Evolutionary conservation across 2,329 filamentous ascomycete species (phyloP), one percentile per base, ranked within the genome.

Genomic region (Harringtonia aguacate): DNA sequence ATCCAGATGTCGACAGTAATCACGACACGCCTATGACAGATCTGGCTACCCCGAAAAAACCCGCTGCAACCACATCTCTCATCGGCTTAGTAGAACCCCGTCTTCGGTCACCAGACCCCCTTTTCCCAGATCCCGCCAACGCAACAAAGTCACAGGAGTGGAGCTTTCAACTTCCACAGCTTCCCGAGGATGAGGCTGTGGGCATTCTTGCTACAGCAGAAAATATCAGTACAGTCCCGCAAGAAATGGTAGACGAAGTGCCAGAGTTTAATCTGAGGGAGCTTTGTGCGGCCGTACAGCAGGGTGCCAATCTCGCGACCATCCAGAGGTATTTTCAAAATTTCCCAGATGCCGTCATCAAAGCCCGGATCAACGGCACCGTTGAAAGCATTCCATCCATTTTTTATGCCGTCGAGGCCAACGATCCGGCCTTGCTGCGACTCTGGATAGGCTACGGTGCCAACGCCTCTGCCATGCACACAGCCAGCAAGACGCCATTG

Each of bases 371-470:
- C 21, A 38, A 45, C 28, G 37, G 31, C 41, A 41, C 43, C 2
- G 41, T 48, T 22, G 44, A 48, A 12, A 44, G 30, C 21, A 13
- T 46, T 14, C 44, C 44, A 7, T 46, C 46, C 13, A 41, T 48
- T 13, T 48, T 48, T 27, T 48, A 46, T 35, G 46, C 30, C 13
- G 44, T 44, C n/a, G 37, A 42, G 44, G 27, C 37, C 17, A 42
- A 46, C n/a, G 27, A 48, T 17, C 15, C 43, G 13, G 20, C 40
- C 9, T 4, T 46, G 21, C 29, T 48, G 41, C 36, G 40, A 9
- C 46, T 48, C 8, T 48, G 46, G 46, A 18, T 34, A 12, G 21
- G 24, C 21, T 46, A 46, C 22, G 43, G 40, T 4, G 45, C 41
- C 24, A n/a, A 44, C 28, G 18, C 41, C 8, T 37, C 37, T 3